Evolutionary conservation across 805 yeast species (phyloP).

Genomic region (Clavispora santaluciae): DNA sequence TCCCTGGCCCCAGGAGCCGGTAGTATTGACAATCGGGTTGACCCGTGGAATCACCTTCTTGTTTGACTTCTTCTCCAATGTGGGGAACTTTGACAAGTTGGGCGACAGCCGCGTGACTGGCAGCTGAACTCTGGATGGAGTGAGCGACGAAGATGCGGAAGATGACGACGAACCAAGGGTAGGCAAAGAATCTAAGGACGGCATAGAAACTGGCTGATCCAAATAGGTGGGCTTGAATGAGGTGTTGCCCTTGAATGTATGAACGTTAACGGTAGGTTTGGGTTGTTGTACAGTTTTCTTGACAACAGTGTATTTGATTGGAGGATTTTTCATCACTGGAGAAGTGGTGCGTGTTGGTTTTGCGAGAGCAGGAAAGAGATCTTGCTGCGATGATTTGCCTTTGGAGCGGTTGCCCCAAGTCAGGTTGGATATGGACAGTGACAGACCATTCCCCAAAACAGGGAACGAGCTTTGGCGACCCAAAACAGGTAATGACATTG

Average conservation of each 20-base stretch:
- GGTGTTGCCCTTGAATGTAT: slow-evolving; percentile 15
- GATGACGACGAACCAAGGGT: slow-evolving; percentile 10
- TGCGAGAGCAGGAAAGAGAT: slow-evolving; percentile 32
- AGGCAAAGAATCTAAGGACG: slow-evolving; percentile 27
- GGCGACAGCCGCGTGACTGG: slow-evolving; percentile 14
- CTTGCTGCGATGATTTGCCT: slow-evolving; percentile 12
- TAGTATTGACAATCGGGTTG: slow-evolving; percentile 35
- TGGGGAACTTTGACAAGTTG: slow-evolving; percentile 42
- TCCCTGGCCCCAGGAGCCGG: slow-evolving; percentile 14
- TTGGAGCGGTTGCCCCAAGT: slow-evolving; percentile 23
- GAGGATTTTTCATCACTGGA: slow-evolving; percentile 16
- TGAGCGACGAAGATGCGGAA: background rate
- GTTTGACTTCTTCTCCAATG: slow-evolving; percentile 37
- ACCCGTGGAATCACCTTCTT: slow-evolving; percentile 51
- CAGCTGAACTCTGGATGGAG: slow-evolving; percentile 1
- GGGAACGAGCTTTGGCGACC: slow-evolving; percentile 39
- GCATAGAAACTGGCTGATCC: slow-evolving; percentile 15
- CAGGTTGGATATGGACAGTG: slow-evolving; percentile 9
- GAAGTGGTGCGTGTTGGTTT: slow-evolving; percentile 20
- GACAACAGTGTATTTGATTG: slow-evolving; percentile 35
- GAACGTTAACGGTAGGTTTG: slow-evolving; percentile 12
- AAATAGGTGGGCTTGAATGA: slow-evolving; percentile 30
- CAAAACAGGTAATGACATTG: slow-evolving; percentile 16
- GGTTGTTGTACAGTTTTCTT: slow-evolving; percentile 13
- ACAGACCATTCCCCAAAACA: slow-evolving; percentile 28